phyloP scores from a whole-genome alignment of 73 alveolate species.

The Effrenium voratum region DNA sequence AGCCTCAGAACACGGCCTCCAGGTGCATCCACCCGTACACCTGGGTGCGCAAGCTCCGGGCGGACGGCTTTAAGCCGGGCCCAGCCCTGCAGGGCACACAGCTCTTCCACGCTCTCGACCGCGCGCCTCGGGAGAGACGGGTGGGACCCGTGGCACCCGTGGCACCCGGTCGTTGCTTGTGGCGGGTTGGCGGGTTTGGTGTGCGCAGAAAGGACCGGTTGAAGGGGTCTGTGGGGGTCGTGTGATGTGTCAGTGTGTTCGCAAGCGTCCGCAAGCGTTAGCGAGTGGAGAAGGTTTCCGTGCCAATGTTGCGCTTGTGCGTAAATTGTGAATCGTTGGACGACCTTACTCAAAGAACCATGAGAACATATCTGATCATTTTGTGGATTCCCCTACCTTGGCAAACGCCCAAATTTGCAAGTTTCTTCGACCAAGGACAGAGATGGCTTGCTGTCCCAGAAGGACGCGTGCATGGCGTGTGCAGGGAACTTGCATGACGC shows the following conservation, averaged over 20 bases:
- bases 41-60: slow-evolving; percentile 24
- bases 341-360: background rate
- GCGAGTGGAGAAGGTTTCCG: background rate
- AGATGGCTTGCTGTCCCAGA: slow-evolving; percentile 49
- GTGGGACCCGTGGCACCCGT: too few relatives aligned
- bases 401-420: background rate
- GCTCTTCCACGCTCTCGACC: too few relatives aligned
- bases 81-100: slow-evolving; percentile 18
- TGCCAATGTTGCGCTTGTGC: background rate
- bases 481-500: too few relatives aligned
- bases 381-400: background rate
- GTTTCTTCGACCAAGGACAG: background rate
- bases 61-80: slow-evolving; percentile 39
- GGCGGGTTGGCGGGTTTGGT: too few relatives aligned
- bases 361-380: background rate
- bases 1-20: background rate
- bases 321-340: background rate
- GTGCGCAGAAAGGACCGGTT: too few relatives aligned
- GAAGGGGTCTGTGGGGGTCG: background rate
- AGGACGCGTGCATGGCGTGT: background rate
- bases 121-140: too few relatives aligned
- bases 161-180: too few relatives aligned
- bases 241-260: background rate
- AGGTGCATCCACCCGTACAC: slow-evolving; percentile 64
- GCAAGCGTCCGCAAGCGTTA: background rate